phyloP scores from a whole-genome alignment of 1,284 basidiomycete genomes.

The Ganoderma multipileum region DNA sequence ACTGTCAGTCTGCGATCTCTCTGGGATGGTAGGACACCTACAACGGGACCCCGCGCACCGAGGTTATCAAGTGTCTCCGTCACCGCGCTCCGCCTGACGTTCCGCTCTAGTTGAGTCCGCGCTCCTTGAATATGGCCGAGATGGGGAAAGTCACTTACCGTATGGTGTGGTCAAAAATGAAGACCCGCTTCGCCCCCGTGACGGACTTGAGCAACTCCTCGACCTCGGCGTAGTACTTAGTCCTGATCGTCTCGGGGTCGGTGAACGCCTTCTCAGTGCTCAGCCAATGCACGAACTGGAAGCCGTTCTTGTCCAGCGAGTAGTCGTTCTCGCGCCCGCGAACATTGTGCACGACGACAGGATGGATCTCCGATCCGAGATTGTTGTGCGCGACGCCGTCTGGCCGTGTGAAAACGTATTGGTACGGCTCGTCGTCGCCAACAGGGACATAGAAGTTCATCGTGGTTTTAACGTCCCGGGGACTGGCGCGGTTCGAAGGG shows the following conservation, averaged over 20 bases:
- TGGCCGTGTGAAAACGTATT: slow-evolving; percentile 34
- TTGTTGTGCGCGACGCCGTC: slow-evolving; percentile 30
- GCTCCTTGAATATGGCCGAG: not conserved
- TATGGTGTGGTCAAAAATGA: slow-evolving; percentile 49
- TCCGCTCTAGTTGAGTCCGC: slow-evolving; percentile 25
- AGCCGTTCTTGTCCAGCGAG: slow-evolving; percentile 48
- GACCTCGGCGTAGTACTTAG: slow-evolving; percentile 46
- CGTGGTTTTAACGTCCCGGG: slow-evolving; percentile 34
- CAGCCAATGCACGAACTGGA: slow-evolving; percentile 44
- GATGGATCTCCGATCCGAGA: slow-evolving; percentile 31
- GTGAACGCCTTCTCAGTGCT: slow-evolving; percentile 48
- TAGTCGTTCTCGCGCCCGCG: slow-evolving; percentile 42
- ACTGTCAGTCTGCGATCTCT: not conserved
- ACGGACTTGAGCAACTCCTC: slow-evolving; percentile 47
- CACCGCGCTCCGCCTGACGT: slow-evolving; percentile 4
- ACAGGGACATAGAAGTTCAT: slow-evolving; percentile 38
- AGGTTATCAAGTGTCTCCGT: slow-evolving; percentile 8
- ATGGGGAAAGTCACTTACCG: not conserved
- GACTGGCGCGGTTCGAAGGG: no score
- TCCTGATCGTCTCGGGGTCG: slow-evolving; percentile 44
- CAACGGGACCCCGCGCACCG: slow-evolving; percentile 41
- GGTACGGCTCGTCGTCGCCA: slow-evolving; percentile 33
- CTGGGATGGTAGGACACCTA: slow-evolving; percentile 28
- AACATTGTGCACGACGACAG: slow-evolving; percentile 36
- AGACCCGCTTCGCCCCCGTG: slow-evolving; percentile 44